These are phyloP conservation scores for Pyrenophora seminiperda DNA, from an alignment of 2,329 filamentous ascomycete species.

Conservation along the genomic window DNA sequence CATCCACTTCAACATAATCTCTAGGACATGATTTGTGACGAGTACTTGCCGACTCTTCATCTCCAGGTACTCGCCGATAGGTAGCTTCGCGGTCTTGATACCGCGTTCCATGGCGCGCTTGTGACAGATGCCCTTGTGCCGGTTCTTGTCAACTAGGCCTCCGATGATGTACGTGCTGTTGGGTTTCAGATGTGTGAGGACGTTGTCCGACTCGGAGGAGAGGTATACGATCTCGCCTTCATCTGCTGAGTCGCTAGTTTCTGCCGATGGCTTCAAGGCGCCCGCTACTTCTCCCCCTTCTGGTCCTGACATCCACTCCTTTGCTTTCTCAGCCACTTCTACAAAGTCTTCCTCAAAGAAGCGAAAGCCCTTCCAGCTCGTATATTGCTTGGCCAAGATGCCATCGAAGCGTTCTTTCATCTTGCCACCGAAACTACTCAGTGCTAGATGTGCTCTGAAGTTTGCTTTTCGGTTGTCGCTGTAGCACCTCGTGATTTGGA, in stretches of 20 bases:
- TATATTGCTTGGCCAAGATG: constrained; percentile 71
- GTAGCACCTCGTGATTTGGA: constrained; percentile 86
- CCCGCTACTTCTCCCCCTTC: constrained; percentile 66
- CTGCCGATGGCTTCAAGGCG: constrained; percentile 52
- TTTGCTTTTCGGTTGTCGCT: constrained; percentile 77
- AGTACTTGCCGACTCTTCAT: constrained; percentile 87
- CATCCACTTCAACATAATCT: constrained; percentile 95
- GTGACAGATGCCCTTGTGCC: constrained; percentile 94
- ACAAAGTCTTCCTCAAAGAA: constrained; percentile 78
- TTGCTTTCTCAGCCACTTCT: constrained; percentile 67
- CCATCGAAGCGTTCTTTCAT: constrained; percentile 81
- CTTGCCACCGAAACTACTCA: constrained; percentile 77
- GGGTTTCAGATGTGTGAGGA: constrained; percentile 79
- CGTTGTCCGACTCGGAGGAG: constrained; percentile 87
- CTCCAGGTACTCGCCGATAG: constrained; percentile 92
- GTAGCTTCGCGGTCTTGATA: constrained; percentile 85
- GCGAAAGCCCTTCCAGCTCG: constrained; percentile 77
- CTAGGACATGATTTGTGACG: constrained; percentile 92
- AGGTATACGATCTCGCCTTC: constrained; percentile 78
- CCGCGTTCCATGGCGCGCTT: constrained; percentile 74
- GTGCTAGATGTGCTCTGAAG: constrained; percentile 72
- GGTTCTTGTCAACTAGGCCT: constrained; percentile 92
- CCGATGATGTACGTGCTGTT: constrained; percentile 93
- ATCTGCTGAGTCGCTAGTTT: constrained; percentile 25
- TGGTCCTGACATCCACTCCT: constrained; percentile 67